These are phyloP conservation scores for Tetrapyrgos nigripes DNA, from an alignment of 1,284 basidiomycete species.

Conservation along the genomic window DNA sequence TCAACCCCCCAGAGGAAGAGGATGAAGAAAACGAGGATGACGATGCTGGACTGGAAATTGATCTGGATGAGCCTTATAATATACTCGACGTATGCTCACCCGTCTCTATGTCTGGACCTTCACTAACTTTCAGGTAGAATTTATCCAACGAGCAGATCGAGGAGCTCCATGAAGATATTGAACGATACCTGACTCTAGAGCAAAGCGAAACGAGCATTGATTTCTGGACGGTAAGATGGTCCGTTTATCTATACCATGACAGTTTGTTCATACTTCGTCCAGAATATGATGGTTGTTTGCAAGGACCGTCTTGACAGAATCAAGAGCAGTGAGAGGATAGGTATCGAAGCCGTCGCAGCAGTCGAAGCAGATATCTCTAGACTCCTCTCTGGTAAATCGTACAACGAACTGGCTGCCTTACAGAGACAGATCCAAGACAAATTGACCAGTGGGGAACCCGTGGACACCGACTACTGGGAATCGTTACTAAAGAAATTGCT, in stretches of 20 bases:
- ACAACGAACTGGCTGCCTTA: constrained; percentile 83
- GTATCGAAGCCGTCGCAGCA: constrained; percentile 71
- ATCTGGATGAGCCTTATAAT: constrained; percentile 97
- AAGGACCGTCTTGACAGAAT: constrained; percentile 90
- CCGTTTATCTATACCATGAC: neutral
- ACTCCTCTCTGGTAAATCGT: constrained; percentile 80
- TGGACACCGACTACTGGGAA: constrained; percentile 99
- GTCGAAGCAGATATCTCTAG: constrained; percentile 82
- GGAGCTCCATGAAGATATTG: constrained; percentile 94
- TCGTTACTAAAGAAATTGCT: constrained; percentile 88
- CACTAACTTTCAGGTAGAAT: constrained; percentile 60
- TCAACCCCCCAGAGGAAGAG: constrained; percentile 76
- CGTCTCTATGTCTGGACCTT: neutral
- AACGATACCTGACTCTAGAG: constrained; percentile 90
- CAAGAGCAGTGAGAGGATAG: constrained; percentile 62
- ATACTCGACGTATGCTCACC: constrained; percentile 84
- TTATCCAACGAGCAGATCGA: constrained; percentile 88
- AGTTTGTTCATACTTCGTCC: constrained; percentile 6
- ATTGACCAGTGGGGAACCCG: constrained; percentile 89
- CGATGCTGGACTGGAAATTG: constrained; percentile 93
- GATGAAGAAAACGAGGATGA: constrained; percentile 74
- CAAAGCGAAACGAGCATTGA: constrained; percentile 87
- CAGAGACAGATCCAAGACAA: constrained; percentile 91
- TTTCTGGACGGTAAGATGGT: constrained; percentile 89
- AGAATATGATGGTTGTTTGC: constrained; percentile 98